Base-by-base conservation (phyloP, 352 stramenopile genomes). In the Phytopythium aichiense region DNA sequence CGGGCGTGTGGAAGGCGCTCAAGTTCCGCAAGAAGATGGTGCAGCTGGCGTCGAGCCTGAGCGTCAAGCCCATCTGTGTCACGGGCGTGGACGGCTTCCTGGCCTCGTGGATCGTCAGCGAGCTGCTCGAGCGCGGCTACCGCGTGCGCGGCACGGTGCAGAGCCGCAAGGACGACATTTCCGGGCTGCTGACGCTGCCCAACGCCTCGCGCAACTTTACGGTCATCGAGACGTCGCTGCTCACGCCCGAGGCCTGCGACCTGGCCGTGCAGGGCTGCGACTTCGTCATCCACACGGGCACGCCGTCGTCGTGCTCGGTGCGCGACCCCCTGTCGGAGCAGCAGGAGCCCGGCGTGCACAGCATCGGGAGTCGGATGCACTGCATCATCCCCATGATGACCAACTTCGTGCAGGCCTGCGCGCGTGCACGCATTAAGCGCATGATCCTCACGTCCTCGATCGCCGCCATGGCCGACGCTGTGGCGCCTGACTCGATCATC, bases 321-420 rank as follows among this genome's bases (percentile, higher is more conserved):
- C 81, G 87, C 42, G 87, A 96, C 49, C 87, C 87, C 33, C 65
- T 94, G 15, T 94, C 87, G 25, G 87, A 96, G 65, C 83, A 90
- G 42, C 74, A 88, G 22, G 87, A 96, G 63, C 87, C 87, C 2
- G 87, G 85, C 3, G 87, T 96, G 23, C 87, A 96, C 60, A 94
- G 85, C 58, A 92, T 96, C 66, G 87, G 87, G 50, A 96, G 87
- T 59, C 85, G 87, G 28, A 93, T 96, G 83, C 87, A 96, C 74
- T 94, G 85, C 50, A 96, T 96, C 71, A 93, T 96, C 35, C 87
- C 87, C 15, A 96, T 96, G 86, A 96, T 96, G 87, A 94, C 86
- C 15, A 96, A 96, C 68, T 96, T 96, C 57, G 94, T 96, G 61
- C 86, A 93, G 58, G 85, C 87, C 0, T 96, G 87, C 61, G 84